Evolutionary conservation across 768 basidiomycete genomes (phyloP), one percentile per base, ranked within the genome.

Genomic region (Dendrothele bispora): DNA sequence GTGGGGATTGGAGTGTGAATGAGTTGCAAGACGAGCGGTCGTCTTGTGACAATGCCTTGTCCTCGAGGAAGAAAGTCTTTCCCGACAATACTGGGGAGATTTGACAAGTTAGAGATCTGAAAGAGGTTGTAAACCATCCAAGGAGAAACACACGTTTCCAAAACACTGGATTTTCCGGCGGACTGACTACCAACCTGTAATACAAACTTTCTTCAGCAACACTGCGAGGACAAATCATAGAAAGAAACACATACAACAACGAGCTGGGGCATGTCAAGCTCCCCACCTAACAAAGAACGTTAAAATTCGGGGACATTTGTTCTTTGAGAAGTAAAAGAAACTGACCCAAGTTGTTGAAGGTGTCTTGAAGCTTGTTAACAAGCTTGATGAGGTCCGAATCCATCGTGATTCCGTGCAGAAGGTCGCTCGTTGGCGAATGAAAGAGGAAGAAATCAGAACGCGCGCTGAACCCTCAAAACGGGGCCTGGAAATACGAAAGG

Each of bases 281-380:
- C 89, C 51, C 91, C 91, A 46, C 88, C 90, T 92, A 49, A 52
- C 43, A 56, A 35, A 58, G 39, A 40, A 49, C 44, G 51, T 48
- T n/a, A 38, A 34, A 21, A 46, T 26, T 39, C n/a, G 7, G 20
- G 18, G 20, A n/a, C 21, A 37, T 22, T 34, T 39, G 48, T 54
- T n/a, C n/a, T n/a, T n/a, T n/a, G 48, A 49, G 35, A 48, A 46
- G 49, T 43, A 56, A 46, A 26, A 42, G 29, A 43, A 41, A 71
- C 86, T 56, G 56, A 90, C 90, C 91, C 43, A 93, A 79, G 59
- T 92, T 91, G 67, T 74, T 80, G 71, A 93, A 93, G 48, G 91
- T 93, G 59, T 93, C 91, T 71, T 98, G 94, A 46, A 98, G 84
- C 71, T 86, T 89, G 74, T 97, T 97, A 36, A 98, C 95, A 12